phyloP scores from a whole-genome alignment of 2,329 filamentous ascomycete genomes.

The Phaeoacremonium minimum region DNA sequence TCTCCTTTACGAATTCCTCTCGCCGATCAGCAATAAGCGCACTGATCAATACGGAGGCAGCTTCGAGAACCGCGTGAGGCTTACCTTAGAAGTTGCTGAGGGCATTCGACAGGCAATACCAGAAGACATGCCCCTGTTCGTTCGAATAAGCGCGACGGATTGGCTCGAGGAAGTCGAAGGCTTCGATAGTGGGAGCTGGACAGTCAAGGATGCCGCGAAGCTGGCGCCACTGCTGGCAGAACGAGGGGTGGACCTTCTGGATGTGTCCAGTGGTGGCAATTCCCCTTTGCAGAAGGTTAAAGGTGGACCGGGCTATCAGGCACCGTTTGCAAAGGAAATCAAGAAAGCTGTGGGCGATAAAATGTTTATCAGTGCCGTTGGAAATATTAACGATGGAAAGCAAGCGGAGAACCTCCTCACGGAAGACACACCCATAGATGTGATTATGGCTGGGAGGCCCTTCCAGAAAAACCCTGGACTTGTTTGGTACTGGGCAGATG shows the following conservation, averaged over 20 bases:
- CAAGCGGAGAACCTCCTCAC: slow-evolving; percentile 42
- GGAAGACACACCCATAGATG: slow-evolving; percentile 39
- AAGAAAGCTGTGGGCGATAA: slow-evolving; percentile 67
- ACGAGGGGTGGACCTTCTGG: slow-evolving; percentile 69
- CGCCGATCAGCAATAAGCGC: slow-evolving; percentile 64
- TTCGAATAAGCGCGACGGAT: slow-evolving; percentile 71
- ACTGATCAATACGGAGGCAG: slow-evolving; percentile 64
- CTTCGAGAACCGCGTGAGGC: slow-evolving; percentile 67
- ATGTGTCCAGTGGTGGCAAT: slow-evolving; percentile 66
- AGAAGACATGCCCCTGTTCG: slow-evolving; percentile 64
- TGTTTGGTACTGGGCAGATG: slow-evolving; percentile 52
- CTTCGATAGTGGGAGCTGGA: slow-evolving; percentile 60
- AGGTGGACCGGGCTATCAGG: slow-evolving; percentile 64
- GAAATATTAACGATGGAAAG: slow-evolving; percentile 38
- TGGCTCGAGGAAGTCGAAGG: slow-evolving; percentile 63
- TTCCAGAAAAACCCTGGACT: slow-evolving; percentile 57
- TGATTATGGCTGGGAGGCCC: slow-evolving; percentile 42
- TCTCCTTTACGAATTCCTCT: slow-evolving; percentile 66
- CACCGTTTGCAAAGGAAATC: slow-evolving; percentile 63
- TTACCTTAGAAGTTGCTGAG: slow-evolving; percentile 65
- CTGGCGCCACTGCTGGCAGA: slow-evolving; percentile 62
- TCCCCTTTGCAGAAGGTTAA: slow-evolving; percentile 55
- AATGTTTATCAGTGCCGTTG: slow-evolving; percentile 40
- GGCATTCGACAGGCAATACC: slow-evolving; percentile 60
- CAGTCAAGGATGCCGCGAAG: slow-evolving; percentile 54